Evolutionary conservation across 805 yeast genomes (phyloP).

Genomic region (Kregervanrija pseudodelftensis): DNA sequence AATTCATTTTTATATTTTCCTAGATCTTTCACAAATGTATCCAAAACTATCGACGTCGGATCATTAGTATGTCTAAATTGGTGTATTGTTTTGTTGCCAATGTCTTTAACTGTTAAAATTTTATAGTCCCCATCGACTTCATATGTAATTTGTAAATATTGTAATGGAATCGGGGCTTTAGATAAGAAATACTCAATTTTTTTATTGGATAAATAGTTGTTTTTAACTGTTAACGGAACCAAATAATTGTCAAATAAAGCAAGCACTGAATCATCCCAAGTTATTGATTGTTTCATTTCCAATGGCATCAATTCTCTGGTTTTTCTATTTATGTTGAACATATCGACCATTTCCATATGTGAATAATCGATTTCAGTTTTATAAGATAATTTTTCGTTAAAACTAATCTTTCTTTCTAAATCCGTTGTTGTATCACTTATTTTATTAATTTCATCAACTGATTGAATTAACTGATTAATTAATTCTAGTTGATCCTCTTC

Average conservation of each 20-base stretch:
- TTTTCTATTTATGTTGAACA: conserved; percentile 21
- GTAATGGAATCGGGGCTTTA: conserved; percentile 24
- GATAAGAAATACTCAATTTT: conserved; percentile 16
- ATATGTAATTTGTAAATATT: conserved; percentile 16
- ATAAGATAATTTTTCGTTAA: conserved; percentile 25
- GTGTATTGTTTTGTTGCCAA: conserved; percentile 16
- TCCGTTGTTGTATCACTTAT: conserved; percentile 26
- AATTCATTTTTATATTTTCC: conserved; percentile 13
- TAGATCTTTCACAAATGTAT: conserved; percentile 19
- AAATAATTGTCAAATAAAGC: conserved; percentile 33
- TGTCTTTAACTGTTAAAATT: conserved; percentile 17
- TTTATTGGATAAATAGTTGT: conserved; percentile 9
- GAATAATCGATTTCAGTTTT: conserved; percentile 20
- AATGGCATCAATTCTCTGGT: conserved; percentile 20
- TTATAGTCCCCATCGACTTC: conserved; percentile 13
- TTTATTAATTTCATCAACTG: conserved; percentile 18
- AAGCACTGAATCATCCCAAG: conserved; percentile 36
- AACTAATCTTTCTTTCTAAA: conserved; percentile 23
- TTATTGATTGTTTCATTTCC: conserved; percentile 20
- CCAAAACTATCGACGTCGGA: conserved; percentile 18
- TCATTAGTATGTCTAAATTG: conserved; percentile 14
- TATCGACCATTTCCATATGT: conserved; percentile 25
- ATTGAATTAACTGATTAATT: conserved; percentile 14
- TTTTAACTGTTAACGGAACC: conserved; percentile 15
- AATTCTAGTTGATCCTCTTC: conserved; percentile 9